Conservation (phyloP, 805 yeast species). For the Sungouiozyma intestinalis region DNA sequence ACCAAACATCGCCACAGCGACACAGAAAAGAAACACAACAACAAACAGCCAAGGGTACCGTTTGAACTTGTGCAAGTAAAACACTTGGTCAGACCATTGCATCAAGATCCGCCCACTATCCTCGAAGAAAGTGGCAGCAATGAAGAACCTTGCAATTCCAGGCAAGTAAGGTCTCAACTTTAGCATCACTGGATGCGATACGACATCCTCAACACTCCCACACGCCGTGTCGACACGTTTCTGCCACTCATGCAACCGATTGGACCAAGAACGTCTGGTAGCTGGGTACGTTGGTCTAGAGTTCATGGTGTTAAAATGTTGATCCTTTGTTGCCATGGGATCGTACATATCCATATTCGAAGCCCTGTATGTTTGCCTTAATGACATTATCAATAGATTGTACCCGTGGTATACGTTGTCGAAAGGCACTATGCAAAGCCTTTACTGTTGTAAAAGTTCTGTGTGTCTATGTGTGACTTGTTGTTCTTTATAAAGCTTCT, state of each 20-base stretch:
- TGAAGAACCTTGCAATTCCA: constrained; percentile 75
- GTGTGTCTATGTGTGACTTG: neutral
- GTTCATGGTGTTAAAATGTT: no score
- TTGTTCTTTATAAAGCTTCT: neutral
- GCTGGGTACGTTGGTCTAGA: no score
- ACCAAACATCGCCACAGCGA: constrained; percentile 57
- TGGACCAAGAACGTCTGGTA: neutral
- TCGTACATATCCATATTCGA: constrained; percentile 1
- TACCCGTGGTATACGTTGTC: no score
- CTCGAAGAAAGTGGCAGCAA: constrained; percentile 89
- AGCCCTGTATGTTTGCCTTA: constrained; percentile 4
- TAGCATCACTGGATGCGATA: constrained; percentile 39
- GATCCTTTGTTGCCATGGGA: neutral
- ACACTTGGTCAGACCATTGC: constrained; percentile 89
- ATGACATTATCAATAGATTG: neutral
- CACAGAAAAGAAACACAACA: constrained; percentile 51
- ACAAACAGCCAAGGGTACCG: constrained; percentile 71
- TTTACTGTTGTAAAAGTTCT: no score
- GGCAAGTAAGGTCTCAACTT: constrained; percentile 66
- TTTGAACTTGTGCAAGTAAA: constrained; percentile 69
- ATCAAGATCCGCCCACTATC: constrained; percentile 73
- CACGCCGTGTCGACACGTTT: neutral
- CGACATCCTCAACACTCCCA: constrained; percentile 34
- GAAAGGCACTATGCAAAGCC: no score
- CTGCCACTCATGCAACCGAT: neutral